phyloP scores from a whole-genome alignment of 2,329 filamentous ascomycete genomes.

The Trichoderma oligosporum region DNA sequence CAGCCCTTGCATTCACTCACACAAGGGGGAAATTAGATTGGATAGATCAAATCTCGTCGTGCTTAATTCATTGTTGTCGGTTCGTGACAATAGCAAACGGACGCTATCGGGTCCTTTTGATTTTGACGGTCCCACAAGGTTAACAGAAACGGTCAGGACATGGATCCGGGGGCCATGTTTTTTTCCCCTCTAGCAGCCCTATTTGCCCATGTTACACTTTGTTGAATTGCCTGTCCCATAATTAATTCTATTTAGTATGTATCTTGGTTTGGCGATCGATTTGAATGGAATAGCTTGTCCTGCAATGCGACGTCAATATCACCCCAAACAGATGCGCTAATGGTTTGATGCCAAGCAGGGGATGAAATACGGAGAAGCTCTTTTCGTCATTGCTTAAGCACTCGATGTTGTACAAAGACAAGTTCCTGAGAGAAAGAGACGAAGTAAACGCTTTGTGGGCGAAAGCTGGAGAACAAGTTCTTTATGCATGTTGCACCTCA shows the following conservation, averaged over 20 bases:
- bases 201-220: constrained; percentile 3
- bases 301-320: constrained; percentile 13
- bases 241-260: constrained; percentile 10
- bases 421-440: too few relatives aligned
- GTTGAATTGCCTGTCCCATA: constrained; percentile 1
- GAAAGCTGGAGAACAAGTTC: too few relatives aligned
- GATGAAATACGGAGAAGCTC: too few relatives aligned
- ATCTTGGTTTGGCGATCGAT: constrained; percentile 13
- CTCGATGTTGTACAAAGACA: too few relatives aligned
- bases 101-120: neutral
- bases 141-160: neutral
- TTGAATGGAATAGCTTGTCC: neutral
- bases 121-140: constrained; percentile 11
- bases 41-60: neutral
- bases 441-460: too few relatives aligned
- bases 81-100: neutral
- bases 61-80: neutral
- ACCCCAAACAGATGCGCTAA: constrained; percentile 14
- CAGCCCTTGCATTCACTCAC: too few relatives aligned
- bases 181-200: constrained; percentile 9
- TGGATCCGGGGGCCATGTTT: constrained; percentile 7
- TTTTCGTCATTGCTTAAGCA: too few relatives aligned
- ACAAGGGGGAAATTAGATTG: neutral
- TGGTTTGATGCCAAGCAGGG: constrained; percentile 9
- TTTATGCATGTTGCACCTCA: too few relatives aligned